phyloP scores from a whole-genome alignment of 331 rosid genomes.

The Telfairia occidentalis region DNA sequence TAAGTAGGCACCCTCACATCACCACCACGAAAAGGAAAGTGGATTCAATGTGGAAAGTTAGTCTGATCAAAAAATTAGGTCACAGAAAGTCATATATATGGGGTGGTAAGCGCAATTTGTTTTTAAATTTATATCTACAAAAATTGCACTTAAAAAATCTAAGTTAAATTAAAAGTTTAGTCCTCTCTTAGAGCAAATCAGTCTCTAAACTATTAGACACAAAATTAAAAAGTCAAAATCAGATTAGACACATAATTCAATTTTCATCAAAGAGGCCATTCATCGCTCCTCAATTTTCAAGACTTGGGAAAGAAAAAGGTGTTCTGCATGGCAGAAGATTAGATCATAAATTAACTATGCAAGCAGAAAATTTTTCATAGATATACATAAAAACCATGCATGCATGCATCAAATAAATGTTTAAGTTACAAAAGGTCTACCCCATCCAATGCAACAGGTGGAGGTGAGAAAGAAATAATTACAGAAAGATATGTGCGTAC shows the following conservation, averaged over 20 bases:
- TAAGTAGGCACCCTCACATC: background rate
- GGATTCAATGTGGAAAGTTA: background rate
- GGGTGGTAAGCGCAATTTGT: no score
- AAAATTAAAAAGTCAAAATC: no score
- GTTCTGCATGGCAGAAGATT: background rate
- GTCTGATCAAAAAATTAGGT: background rate
- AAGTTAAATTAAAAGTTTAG: no score
- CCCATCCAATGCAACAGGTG: background rate
- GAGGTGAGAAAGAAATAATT: background rate
- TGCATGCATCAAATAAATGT: background rate
- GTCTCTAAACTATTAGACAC: no score
- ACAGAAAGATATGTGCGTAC: background rate
- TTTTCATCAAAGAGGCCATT: no score
- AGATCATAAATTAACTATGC: background rate
- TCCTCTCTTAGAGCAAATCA: no score
- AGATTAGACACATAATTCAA: no score
- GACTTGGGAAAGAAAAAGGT: background rate
- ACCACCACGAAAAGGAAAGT: background rate
- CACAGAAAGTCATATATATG: background rate
- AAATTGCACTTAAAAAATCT: no score
- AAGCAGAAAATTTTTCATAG: background rate
- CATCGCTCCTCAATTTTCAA: background rate
- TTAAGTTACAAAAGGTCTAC: background rate
- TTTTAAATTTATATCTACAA: no score
- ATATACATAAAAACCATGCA: background rate